Base-by-base conservation (phyloP, 1,139 yeast genomes). In the Taphrina deformans region DNA sequence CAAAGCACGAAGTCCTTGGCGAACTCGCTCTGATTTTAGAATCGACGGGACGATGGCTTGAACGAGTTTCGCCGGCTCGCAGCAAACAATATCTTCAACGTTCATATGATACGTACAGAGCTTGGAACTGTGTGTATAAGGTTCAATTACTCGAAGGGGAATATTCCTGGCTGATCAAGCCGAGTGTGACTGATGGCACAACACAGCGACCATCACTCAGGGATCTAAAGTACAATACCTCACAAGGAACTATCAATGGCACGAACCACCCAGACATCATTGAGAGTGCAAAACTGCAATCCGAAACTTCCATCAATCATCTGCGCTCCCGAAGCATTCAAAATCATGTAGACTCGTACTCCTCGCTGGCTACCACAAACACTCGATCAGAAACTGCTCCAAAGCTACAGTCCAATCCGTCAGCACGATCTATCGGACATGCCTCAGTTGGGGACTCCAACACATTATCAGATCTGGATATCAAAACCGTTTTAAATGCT, bases 401-500 rank as follows among this genome's bases (percentile, higher is more conserved):
- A 2, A 21, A 9, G 10, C 3, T 44, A n/a, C 48, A 44, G n/a
- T 44, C 48, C 7, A 44, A 18, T 21, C 27, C 26, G 1, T 44
- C 48, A 2, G n/a, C 48, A 6, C 48, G n/a, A 21, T 44, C 48
- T 16, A n/a, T 21, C 12, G 48, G 35, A 4, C 35, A 48, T 29
- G 35, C 52, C 1, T 51, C 55, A 5, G 24, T 31, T 1, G 41
- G 27, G 3, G 55, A 51, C 14, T 1, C 27, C 12, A 55, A 41
- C 24, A 40, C 7, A 12, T 26, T 38, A 24, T 55, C 59, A 14
- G 59, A 55, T 14, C 21, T 55, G 24, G 59, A 55, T 23, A 38
- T 55, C 23, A 38, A 41, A n/a, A 55, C 62, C 12, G 55, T 56
- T 9, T 44, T 56, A 12, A 56, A 56, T 14, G 55, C 62, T 7